Base-by-base conservation (phyloP, 164 flowering plant genomes). In the Nelumbo lutea region DNA sequence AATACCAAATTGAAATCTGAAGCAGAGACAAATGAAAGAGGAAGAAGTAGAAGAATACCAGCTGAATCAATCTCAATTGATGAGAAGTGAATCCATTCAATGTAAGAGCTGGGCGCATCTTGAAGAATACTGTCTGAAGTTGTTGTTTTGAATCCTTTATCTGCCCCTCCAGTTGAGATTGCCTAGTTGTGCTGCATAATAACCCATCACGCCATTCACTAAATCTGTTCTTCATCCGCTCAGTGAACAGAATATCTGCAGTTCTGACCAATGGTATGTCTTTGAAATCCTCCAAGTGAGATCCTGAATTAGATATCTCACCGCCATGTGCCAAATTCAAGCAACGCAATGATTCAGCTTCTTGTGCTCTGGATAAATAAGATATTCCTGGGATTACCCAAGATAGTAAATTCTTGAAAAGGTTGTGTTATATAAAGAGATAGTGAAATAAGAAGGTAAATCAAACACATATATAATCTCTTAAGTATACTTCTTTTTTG, bases 351-450 rank as follows among this genome's bases (percentile, higher is more conserved):
- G 88, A 89, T 71, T 86, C 90, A 39, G 80, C 86, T 76, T 95
- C 97, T 79, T 90, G 99, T 79, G 67, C 76, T 90, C 90, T 89
- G 84, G 99, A 95, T 82, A 92, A 81, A 85, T 90, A 95, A 85
- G 99, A 92, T 76, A 95, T 72, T 72, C 99, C 99, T 95, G 96
- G 78, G 78, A 85, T 81, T 80, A 78, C 66, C 70, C 72, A 80
- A 81, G 64, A 73, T 50, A 68, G 76, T 79, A 70, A 86, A 82
- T 69, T 67, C 74, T 68, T 76, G 2, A 10, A 65, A 76, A 73
- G 13, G 65, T 42, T 46, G 69, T 14, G 61, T 42, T 9, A 62
- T 8, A 52, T 3, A 42, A 10, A 47, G n/a, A 44, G 27, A 38
- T 11, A 42, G 47, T 0, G 13, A 6, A 53, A 52, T 7, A 27